phyloP scores from a whole-genome alignment of 495 filamentous ascomycete genomes.

The Tetracladium marchalianum region DNA sequence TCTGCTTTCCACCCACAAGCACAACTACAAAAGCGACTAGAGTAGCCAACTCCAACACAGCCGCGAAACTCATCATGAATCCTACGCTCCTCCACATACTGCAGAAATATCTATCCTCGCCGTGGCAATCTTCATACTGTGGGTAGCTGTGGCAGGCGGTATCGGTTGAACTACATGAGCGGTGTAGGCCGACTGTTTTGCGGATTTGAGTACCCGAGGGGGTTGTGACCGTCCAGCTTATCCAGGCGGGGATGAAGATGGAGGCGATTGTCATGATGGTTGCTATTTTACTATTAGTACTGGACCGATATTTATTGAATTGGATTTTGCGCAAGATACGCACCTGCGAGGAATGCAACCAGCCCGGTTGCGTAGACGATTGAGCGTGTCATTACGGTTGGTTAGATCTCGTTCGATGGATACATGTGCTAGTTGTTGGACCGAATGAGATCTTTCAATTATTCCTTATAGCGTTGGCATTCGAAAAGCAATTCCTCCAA shows the following conservation, averaged over 20 bases:
- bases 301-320: not conserved
- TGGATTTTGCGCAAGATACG: slow-evolving; percentile 7
- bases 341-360: slow-evolving; percentile 43
- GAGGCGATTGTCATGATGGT: slow-evolving; percentile 66
- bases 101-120: slow-evolving; percentile 67
- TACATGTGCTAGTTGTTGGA: too few relatives aligned
- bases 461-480: too few relatives aligned
- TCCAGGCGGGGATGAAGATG: slow-evolving; percentile 70
- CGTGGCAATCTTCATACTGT: slow-evolving; percentile 57
- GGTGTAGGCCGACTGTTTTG: slow-evolving; percentile 71
- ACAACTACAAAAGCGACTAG: slow-evolving; percentile 67
- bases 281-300: slow-evolving; percentile 36
- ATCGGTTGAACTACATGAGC: slow-evolving; percentile 51
- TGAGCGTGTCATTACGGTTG: slow-evolving; percentile 22
- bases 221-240: slow-evolving; percentile 57
- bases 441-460: too few relatives aligned
- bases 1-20: slow-evolving; percentile 63
- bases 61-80: slow-evolving; percentile 75
- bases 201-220: slow-evolving; percentile 39
- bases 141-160: slow-evolving; percentile 38
- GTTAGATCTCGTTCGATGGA: too few relatives aligned
- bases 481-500: too few relatives aligned
- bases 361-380: slow-evolving; percentile 41
- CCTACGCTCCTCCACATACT: slow-evolving; percentile 82
- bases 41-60: slow-evolving; percentile 65